Evolutionary conservation across 805 yeast genomes (phyloP).

Genomic region (Metschnikowia aberdeeniae): DNA sequence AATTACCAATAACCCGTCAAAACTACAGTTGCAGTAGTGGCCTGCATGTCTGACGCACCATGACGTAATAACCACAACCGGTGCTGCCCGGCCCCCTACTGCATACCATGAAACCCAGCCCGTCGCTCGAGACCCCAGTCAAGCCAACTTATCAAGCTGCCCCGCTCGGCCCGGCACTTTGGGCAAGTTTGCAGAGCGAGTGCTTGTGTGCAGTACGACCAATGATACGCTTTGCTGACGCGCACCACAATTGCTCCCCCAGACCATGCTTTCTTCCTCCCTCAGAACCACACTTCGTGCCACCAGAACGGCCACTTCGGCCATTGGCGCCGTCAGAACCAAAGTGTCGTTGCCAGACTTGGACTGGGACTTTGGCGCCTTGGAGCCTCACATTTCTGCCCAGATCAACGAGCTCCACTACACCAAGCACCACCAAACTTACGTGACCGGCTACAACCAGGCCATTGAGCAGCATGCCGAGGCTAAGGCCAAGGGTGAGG

Average conservation of each 20-base stretch:
- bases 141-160: too few relatives aligned
- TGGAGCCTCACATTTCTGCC: constrained; percentile 46
- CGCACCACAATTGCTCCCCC: constrained; percentile 1
- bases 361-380: constrained; percentile 45
- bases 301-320: constrained; percentile 11
- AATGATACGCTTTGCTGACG: constrained; percentile 1
- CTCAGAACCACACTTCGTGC: constrained; percentile 13
- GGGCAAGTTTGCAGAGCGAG: too few relatives aligned
- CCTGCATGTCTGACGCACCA: too few relatives aligned
- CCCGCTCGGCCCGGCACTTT: too few relatives aligned
- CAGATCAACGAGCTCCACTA: constrained; percentile 46
- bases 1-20: too few relatives aligned
- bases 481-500: constrained; percentile 36
- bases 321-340: constrained; percentile 19
- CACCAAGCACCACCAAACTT: constrained; percentile 49
- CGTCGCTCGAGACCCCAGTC: too few relatives aligned
- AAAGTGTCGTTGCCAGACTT: constrained; percentile 37
- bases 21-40: too few relatives aligned
- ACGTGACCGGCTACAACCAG: constrained; percentile 44
- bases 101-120: too few relatives aligned
- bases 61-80: too few relatives aligned
- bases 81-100: too few relatives aligned
- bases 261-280: constrained; percentile 16
- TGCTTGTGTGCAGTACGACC: background rate
- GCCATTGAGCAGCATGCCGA: constrained; percentile 40